Evolutionary conservation across 2,329 filamentous ascomycete species (phyloP).

Genomic region (Didymella glomerata): DNA sequence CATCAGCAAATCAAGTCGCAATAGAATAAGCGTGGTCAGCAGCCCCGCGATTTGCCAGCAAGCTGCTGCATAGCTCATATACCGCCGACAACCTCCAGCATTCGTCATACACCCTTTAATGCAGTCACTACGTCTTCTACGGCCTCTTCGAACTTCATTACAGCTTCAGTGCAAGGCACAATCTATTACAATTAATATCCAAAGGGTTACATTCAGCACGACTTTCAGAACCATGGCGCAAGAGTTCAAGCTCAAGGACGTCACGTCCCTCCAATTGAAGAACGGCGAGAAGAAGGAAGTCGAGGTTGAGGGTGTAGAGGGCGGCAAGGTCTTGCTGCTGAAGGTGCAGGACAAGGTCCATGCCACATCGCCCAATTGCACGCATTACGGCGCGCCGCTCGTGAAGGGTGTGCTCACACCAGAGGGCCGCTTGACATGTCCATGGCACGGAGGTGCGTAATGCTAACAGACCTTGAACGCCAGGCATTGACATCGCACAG

Average conservation of each 20-base stretch:
- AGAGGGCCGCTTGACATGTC: conserved; percentile 86
- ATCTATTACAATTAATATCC: conserved; percentile 25
- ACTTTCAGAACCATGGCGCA: conserved; percentile 53
- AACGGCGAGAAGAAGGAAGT: conserved; percentile 86
- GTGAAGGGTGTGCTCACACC: conserved; percentile 84
- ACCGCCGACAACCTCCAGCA: conserved; percentile 18
- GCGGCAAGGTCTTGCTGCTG: conserved; percentile 84
- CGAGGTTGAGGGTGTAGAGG: conserved; percentile 88
- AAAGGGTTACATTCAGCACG: conserved; percentile 38
- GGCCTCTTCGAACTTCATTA: conserved; percentile 35
- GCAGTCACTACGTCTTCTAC: conserved; percentile 38
- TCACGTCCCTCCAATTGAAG: conserved; percentile 76
- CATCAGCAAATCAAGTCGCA: conserved; percentile 21
- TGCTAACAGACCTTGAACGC: conserved; percentile 8
- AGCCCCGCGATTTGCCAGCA: conserved; percentile 19
- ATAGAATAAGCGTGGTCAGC: conserved; percentile 19
- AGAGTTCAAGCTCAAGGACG: conserved; percentile 73
- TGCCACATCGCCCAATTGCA: conserved; percentile 83
- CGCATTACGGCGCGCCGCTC: conserved; percentile 91
- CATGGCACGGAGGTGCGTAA: conserved; percentile 86
- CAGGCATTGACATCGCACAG: conserved; percentile 55
- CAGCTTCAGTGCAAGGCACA: conserved; percentile 23
- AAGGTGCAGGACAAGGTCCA: conserved; percentile 79
- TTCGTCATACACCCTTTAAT: conserved; percentile 29
- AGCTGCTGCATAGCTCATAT: conserved; percentile 15